Conservation (phyloP, 179 eudicot species). For the Kewa caespitosa region DNA sequence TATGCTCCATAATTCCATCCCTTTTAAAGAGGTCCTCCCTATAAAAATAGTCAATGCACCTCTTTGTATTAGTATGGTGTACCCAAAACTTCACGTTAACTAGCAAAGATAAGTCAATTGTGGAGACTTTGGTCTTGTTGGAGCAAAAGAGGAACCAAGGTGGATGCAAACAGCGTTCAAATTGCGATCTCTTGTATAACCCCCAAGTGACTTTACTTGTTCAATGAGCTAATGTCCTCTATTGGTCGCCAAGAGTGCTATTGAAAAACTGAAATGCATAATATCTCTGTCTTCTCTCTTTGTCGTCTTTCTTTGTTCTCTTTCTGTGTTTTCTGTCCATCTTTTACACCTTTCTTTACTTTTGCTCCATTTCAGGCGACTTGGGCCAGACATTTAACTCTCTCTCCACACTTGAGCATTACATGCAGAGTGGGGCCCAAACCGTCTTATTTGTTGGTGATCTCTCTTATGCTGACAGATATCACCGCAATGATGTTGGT, state of each 20-base stretch:
- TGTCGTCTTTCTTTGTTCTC: not conserved
- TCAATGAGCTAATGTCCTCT: too few species aligned
- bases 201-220: too few species aligned
- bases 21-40: not conserved
- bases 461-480: conserved; percentile 93
- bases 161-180: too few species aligned
- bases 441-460: conserved; percentile 88
- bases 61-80: not conserved
- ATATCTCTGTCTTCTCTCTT: not conserved
- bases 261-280: not conserved
- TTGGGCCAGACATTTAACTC: conserved; percentile 94
- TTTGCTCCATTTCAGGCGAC: conserved; percentile 61
- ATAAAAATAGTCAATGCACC: not conserved
- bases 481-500: conserved; percentile 68
- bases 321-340: not conserved
- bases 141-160: too few species aligned
- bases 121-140: too few species aligned
- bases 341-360: not conserved
- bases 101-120: not conserved
- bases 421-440: conserved; percentile 66
- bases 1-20: not conserved
- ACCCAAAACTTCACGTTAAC: not conserved
- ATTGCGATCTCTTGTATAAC: too few species aligned
- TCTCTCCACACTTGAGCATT: conserved; percentile 76
- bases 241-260: not conserved